Evolutionary conservation across 83 land plant species (phyloP), one percentile per base, ranked within the genome.

Genomic region (Isoetes engelmannii): DNA sequence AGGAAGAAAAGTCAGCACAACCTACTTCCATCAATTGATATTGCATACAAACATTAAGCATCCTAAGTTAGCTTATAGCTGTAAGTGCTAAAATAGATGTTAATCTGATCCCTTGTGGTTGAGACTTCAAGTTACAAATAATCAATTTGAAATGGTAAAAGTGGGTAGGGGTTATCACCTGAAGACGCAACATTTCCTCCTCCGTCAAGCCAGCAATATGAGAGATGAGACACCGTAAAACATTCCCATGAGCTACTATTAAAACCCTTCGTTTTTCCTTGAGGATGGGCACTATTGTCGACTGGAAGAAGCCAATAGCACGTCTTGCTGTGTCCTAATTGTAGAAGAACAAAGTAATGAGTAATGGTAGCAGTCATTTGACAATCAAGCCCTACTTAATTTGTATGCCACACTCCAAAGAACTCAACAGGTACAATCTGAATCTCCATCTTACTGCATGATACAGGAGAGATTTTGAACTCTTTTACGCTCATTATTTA

Each of bases 201-300:
- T 73, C 81, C 20, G 83, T 54, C 47, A 78, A 69, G 63, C 74
- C 74, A 6, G 82, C 69, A 54, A 81, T 73, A 53, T 81, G 70
- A 65, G 83, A 51, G 59, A 81, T 69, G 49, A 81, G 65, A 51
- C 83, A 81, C n/a, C 83, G 81, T 57, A 81, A 48, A 47, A 81
- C 82, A 70, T 81, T 81, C 13, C 83, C 83, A 74, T 81, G 83
- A 5, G 83, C 83, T 44, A 81, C 83, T 55, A 81, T 37, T 10
- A 78, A 73, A 13, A 81, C 81, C 49, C 78, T 81, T 12, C 81
- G 69, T 47, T 77, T 77, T 57, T 81, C 83, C 58, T 73, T 75
- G 55, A 81, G 51, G 48, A 81, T 80, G 18, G 83, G 81, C 65
- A 79, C 63, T 15, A 81, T 77, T 6, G 83, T 81, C 47, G 70